A percentile compares a stretch with the other conserved stretches of the same genome.
phyloP scores from a whole-genome alignment of 345 rosid genomes.

The Excoecaria agallocha region DNA sequence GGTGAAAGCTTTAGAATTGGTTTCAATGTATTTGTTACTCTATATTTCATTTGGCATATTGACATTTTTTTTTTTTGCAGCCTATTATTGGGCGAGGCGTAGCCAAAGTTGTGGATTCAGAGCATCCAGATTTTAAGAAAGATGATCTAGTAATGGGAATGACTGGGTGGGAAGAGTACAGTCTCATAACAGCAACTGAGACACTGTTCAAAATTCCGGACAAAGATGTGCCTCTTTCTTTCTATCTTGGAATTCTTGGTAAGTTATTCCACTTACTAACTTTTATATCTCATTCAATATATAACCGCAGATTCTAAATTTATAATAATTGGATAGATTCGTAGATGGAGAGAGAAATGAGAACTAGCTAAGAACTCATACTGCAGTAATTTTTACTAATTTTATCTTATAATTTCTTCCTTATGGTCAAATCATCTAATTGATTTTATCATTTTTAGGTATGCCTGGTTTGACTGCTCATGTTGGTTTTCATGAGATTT shows the following conservation, averaged over 20 bases:
- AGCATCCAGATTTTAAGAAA: constrained; percentile 36
- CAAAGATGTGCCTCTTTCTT: constrained; percentile 54
- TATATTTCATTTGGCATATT: not conserved
- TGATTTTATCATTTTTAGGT: constrained; percentile 6
- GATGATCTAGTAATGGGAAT: constrained; percentile 58
- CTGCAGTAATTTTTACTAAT: too few species aligned
- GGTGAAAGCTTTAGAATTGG: not conserved
- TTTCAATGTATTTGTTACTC: not conserved
- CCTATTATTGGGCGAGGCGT: constrained; percentile 54
- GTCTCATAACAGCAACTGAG: constrained; percentile 33
- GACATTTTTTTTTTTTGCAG: constrained; percentile 22
- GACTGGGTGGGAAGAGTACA: constrained; percentile 67
- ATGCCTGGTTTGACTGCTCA: constrained; percentile 20
- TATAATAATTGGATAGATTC: not conserved
- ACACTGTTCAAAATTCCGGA: constrained; percentile 46
- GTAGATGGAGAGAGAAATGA: not conserved
- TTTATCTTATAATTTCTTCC: not conserved
- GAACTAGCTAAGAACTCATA: too few species aligned
- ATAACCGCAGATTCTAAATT: not conserved
- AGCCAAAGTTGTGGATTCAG: constrained; percentile 55
- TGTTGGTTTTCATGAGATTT: constrained; percentile 18
- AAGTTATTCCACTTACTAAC: constrained; percentile 13
- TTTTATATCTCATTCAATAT: not conserved
- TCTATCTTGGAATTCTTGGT: constrained; percentile 63
- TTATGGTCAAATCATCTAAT: not conserved